Conservation (phyloP, 2,329 filamentous ascomycete species). For the Apiospora sp. region DNA sequence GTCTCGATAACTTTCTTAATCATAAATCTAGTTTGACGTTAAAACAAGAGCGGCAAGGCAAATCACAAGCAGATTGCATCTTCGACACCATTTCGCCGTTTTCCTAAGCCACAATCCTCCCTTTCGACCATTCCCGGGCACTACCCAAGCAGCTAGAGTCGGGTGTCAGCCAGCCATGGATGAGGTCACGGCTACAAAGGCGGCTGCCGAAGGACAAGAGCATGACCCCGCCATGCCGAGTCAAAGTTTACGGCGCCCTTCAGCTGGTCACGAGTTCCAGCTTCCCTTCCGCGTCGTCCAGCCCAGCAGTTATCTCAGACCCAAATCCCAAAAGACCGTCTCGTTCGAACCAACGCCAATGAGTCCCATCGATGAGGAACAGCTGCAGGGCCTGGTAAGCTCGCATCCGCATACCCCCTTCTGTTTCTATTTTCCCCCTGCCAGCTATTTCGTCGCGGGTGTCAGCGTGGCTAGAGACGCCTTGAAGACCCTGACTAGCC, state of each 20-base stretch:
- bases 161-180: slow-evolving; percentile 30
- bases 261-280: slow-evolving; percentile 50
- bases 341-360: slow-evolving; percentile 55
- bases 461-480: slow-evolving; percentile 22
- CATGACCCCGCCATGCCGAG: slow-evolving; percentile 29
- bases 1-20: not conserved
- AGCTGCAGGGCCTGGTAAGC: slow-evolving; percentile 80
- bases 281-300: slow-evolving; percentile 60
- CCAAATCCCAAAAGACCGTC: slow-evolving; percentile 49
- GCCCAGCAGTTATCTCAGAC: slow-evolving; percentile 65
- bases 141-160: slow-evolving; percentile 12
- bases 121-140: not conserved
- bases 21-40: not conserved
- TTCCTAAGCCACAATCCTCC: not conserved
- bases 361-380: slow-evolving; percentile 76
- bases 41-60: not conserved
- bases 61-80: not conserved
- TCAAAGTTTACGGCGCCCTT: slow-evolving; percentile 34
- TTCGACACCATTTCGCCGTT: slow-evolving; percentile 2
- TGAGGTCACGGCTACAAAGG: slow-evolving; percentile 23
- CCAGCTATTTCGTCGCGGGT: not conserved
- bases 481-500: slow-evolving; percentile 21
- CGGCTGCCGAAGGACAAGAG: slow-evolving; percentile 15
- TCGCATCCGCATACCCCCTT: slow-evolving; percentile 28
- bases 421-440: slow-evolving; percentile 26